Base-by-base conservation (phyloP, 2,329 filamentous ascomycete species). In the Ceratocystis cubensis region DNA sequence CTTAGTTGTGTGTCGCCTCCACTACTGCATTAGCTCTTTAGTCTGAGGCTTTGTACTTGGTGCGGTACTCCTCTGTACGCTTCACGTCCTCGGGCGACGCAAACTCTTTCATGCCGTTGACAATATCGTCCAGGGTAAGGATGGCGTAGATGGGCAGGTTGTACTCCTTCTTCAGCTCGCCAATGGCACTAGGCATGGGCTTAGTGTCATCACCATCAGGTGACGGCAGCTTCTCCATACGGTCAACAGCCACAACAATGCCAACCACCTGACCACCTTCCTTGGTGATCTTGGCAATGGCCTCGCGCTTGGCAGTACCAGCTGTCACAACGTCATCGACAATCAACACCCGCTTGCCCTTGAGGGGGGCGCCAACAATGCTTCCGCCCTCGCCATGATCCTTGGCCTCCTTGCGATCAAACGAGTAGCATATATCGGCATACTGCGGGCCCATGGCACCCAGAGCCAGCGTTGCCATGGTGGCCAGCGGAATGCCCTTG, bases 291-390 rank as follows among this genome's bases (percentile, higher is more conserved):
- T 96, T 94, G 65, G 85, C 85, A 69, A 97, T 91, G 15, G 93
- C 91, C 76, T 97, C 92, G 67, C 91, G 83, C 78, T 96, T 92
- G 50, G 94, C 94, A 1, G 92, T 97, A 33, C 94, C 94, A 0
- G 91, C 93, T 0, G 92, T 96, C 73, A 97, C 93, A 67, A 99
- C 93, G 77, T 97, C 94, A 79, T 99, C 94, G 50, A 99, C 87
- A 71, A 99, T 89, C 44, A 99, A 81, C 17, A 96, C 85, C 69
- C 83, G 84, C 82, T 94, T 92, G 65, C 89, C 92, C 77, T 88
- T 88, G 64, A 97, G 79, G 5, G 87, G 82, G 37, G 91, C 89
- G 10, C 94, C 94, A 15, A 97, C 92, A 72, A 97, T 96, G 74
- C 84, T 88, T 57, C 94, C 93, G 44, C 93, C 93, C 77, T 99